phyloP scores from a whole-genome alignment of 495 filamentous ascomycete species.

The Lepidopterella palustris region DNA sequence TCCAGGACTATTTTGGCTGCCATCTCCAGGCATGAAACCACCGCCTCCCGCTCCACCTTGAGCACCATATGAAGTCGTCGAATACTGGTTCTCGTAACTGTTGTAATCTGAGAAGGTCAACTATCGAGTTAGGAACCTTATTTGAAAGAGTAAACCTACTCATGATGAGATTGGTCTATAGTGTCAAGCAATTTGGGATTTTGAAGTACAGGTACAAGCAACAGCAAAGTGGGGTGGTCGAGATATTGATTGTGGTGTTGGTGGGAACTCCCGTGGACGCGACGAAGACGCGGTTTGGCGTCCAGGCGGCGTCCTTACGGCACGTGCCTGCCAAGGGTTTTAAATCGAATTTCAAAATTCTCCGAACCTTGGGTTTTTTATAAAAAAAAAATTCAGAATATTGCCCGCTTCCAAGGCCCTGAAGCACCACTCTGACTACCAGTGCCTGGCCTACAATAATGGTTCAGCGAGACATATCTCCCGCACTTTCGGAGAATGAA shows the following conservation, averaged over 20 bases:
- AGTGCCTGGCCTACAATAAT: constrained; percentile 29
- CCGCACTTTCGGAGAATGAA: constrained; percentile 79
- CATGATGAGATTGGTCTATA: constrained; percentile 1
- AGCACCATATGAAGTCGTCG: constrained; percentile 51
- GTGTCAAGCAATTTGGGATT: not conserved
- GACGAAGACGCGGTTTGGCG: constrained; percentile 9
- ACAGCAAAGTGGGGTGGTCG: not conserved
- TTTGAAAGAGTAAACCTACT: constrained; percentile 4
- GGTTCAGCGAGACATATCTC: constrained; percentile 65
- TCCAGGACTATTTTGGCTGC: constrained; percentile 44
- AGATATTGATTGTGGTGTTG: not conserved
- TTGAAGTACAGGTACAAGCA: not conserved
- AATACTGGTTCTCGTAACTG: constrained; percentile 39
- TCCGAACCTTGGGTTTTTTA: not conserved
- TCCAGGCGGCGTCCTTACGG: no score
- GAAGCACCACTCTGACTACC: not conserved
- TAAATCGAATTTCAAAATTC: constrained; percentile 9
- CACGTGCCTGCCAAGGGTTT: constrained; percentile 27
- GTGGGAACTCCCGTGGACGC: constrained; percentile 12
- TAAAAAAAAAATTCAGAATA: constrained; percentile 9
- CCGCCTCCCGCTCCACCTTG: constrained; percentile 57
- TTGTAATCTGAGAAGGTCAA: constrained; percentile 27
- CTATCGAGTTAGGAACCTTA: no score
- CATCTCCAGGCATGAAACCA: constrained; percentile 53
- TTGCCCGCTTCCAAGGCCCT: not conserved